Conservation (phyloP, 2,329 filamentous ascomycete genomes). For the Diplodia scrobiculata region DNA sequence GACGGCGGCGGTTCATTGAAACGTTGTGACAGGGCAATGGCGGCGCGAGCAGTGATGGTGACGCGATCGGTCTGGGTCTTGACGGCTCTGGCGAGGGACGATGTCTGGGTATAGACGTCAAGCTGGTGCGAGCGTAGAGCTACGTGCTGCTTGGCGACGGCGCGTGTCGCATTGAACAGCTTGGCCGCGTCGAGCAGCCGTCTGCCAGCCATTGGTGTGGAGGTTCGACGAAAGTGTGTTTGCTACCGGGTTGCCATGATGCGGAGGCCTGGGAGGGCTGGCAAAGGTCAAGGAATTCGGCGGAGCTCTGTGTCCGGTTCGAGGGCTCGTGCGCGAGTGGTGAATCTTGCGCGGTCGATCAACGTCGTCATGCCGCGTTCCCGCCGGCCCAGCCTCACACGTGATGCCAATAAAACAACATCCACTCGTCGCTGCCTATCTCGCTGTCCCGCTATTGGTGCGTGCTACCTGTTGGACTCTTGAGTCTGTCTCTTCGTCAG, state of each 20-base stretch:
- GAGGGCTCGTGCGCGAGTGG: constrained; percentile 20
- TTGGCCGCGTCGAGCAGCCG: constrained; percentile 56
- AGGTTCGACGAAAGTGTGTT: constrained; percentile 12
- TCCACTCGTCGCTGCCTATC: background rate
- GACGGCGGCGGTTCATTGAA: constrained; percentile 56
- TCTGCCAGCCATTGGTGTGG: constrained; percentile 53
- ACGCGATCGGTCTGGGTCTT: constrained; percentile 64
- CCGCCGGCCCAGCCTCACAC: constrained; percentile 19
- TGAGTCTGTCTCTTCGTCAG: background rate
- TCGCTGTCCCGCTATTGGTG: background rate
- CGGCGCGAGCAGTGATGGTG: constrained; percentile 63
- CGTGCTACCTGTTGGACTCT: background rate
- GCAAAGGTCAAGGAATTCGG: background rate
- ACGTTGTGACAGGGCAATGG: constrained; percentile 60
- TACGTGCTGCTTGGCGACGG: constrained; percentile 58
- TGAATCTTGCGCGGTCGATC: constrained; percentile 20
- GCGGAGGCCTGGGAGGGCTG: background rate
- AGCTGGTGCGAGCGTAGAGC: constrained; percentile 62
- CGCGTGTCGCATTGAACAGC: constrained; percentile 52
- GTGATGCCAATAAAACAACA: constrained; percentile 27
- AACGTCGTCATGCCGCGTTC: constrained; percentile 27
- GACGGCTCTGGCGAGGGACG: constrained; percentile 63
- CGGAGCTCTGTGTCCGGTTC: constrained; percentile 6
- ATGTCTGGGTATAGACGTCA: constrained; percentile 65
- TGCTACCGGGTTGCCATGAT: constrained; percentile 33